These are phyloP conservation scores for Eruca vesicaria DNA, from an alignment of 441 rosid genomes.

Conservation along the genomic window DNA sequence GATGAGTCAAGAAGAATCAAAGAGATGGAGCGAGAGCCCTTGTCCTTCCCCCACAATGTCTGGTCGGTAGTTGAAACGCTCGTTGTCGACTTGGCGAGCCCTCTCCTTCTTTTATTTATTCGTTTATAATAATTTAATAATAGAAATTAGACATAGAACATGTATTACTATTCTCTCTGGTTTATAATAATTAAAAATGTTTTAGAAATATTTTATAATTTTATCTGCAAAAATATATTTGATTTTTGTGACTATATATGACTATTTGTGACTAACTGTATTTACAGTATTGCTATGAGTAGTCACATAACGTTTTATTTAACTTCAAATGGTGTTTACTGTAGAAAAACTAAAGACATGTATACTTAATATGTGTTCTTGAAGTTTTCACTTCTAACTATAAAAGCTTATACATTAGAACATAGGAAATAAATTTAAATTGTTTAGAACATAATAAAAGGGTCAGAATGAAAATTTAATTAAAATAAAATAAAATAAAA, in stretches of 20 bases:
- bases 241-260: neutral
- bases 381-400: too few relatives aligned
- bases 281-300: too few relatives aligned
- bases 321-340: neutral
- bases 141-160: neutral
- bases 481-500: too few relatives aligned
- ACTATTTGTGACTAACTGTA: too few relatives aligned
- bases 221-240: neutral
- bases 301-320: neutral
- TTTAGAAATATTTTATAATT: too few relatives aligned
- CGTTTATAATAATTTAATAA: neutral
- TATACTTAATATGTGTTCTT: too few relatives aligned
- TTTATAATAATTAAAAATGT: neutral
- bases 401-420: too few relatives aligned
- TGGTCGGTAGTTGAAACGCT: constrained; percentile 36
- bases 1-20: constrained; percentile 24
- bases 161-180: neutral
- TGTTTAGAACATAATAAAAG: too few relatives aligned
- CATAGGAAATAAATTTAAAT: too few relatives aligned
- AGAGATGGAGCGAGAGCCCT: neutral
- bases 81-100: constrained; percentile 27
- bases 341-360: neutral
- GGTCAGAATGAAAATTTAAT: too few relatives aligned
- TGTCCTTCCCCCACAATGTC: constrained; percentile 14
- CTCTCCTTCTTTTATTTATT: neutral